Conservation (phyloP, 2,329 filamentous ascomycete species). For the Phialocephala sp. region DNA sequence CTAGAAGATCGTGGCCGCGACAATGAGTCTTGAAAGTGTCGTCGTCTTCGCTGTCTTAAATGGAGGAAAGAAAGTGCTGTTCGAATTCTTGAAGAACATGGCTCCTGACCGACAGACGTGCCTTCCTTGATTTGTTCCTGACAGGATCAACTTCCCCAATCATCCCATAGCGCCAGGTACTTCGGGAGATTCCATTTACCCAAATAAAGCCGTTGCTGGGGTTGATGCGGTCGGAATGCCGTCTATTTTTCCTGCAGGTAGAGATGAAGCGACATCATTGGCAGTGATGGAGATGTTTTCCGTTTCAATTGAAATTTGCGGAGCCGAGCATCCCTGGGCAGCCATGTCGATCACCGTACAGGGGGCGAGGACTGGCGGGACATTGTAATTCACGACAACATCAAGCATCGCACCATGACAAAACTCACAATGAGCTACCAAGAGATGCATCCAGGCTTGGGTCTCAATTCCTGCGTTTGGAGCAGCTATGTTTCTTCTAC, state of each 20-base stretch:
- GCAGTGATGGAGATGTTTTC: background rate
- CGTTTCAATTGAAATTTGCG: conserved; percentile 9
- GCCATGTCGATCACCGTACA: background rate
- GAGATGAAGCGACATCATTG: background rate
- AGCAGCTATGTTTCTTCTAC: conserved; percentile 19
- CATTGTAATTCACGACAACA: background rate
- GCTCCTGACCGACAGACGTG: background rate
- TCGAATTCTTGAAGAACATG: background rate
- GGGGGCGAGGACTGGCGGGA: too few relatives aligned
- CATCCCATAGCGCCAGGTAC: background rate
- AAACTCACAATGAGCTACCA: too few relatives aligned
- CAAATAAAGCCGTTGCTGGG: conserved; percentile 7
- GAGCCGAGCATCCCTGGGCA: conserved; percentile 8
- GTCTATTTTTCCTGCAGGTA: background rate
- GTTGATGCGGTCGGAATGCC: conserved; percentile 4
- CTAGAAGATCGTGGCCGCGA: background rate
- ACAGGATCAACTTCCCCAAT: background rate
- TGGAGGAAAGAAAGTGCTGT: background rate
- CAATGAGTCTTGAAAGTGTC: background rate
- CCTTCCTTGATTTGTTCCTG: conserved; percentile 6
- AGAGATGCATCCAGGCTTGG: background rate
- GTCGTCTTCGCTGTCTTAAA: background rate
- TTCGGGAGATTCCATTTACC: conserved; percentile 7
- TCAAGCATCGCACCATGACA: too few relatives aligned
- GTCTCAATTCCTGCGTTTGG: background rate